Evolutionary conservation across 2,329 filamentous ascomycete genomes (phyloP), one percentile per base, ranked within the genome.

Genomic region (Lojkania enalia): DNA sequence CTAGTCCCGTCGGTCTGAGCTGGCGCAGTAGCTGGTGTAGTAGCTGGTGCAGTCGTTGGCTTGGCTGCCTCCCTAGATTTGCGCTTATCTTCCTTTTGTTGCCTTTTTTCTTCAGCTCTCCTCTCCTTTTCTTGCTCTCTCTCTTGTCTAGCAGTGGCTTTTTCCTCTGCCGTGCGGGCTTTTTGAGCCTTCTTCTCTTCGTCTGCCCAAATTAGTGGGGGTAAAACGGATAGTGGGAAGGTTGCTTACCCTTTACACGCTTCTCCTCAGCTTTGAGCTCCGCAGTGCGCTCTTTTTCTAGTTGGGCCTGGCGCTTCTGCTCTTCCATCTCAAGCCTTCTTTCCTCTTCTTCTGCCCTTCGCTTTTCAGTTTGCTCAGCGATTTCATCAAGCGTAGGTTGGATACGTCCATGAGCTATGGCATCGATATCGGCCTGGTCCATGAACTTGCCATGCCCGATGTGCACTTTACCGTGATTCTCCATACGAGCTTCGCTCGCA

Each of bases 371-470:
- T 62, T 85, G 88, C 39, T 88, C 84, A 41, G 85, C 84, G 50
- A 96, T 94, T 53, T 95, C 88, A 54, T 96, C 86, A 4, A 96
- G 69, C 0, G 94, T 83, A 3, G 91, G 91, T 65, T 92, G 88
- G 13, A 96, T 80, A 54, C 85, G 83, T 35, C 80, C 82, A 11
- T 83, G 80, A 2, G 91, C 91, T 54, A 96, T 87, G 4, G 82
- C 83, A 52, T 96, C 84, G 13, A 96, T 83, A 36, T 90, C 87
- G 4, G 82, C 77, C 56, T 86, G 83, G 27, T 90, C 82, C 75
- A 96, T 84, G 60, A 85, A 90, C 60, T 82, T 89, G 5, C 90
- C 89, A 33, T 87, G 86, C 3, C 92, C 91, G 42, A 96, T 82
- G 52, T 94, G 79, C 55, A 82, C 73, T 59, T 74, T 77, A 38